phyloP scores from a whole-genome alignment of 331 rosid genomes.

The Malus hybrid region DNA sequence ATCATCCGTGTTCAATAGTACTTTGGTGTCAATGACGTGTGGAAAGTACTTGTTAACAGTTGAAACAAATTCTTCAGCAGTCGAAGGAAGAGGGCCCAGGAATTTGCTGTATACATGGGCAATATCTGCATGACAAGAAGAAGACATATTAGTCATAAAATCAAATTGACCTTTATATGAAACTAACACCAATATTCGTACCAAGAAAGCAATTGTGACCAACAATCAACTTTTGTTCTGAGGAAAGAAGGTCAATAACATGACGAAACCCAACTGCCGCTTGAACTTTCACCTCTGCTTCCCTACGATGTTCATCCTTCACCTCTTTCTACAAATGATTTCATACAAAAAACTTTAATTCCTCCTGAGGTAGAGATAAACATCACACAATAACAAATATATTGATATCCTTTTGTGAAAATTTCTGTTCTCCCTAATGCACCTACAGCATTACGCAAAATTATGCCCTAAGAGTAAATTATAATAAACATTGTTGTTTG shows the following conservation, averaged over 20 bases:
- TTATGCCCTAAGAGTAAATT: conserved; percentile 6
- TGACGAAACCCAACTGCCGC: conserved; percentile 87
- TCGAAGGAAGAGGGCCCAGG: conserved; percentile 73
- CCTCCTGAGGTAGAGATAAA: neutral
- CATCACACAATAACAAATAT: neutral
- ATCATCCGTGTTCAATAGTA: conserved; percentile 48
- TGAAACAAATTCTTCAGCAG: conserved; percentile 68
- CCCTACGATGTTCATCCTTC: conserved; percentile 41
- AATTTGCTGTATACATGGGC: conserved; percentile 78
- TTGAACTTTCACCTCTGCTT: conserved; percentile 53
- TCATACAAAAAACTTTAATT: neutral
- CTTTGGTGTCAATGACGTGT: conserved; percentile 69
- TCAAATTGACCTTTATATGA: conserved; percentile 4
- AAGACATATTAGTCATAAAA: conserved; percentile 23
- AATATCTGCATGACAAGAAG: conserved; percentile 54
- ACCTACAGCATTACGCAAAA: neutral
- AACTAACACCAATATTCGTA: conserved; percentile 20
- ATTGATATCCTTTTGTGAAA: neutral
- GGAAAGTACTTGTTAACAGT: conserved; percentile 71
- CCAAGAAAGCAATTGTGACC: conserved; percentile 95
- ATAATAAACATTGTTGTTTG: neutral
- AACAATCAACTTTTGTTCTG: conserved; percentile 69
- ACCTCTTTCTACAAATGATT: conserved; percentile 57
- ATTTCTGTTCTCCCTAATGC: conserved; percentile 1
- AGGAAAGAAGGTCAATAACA: conserved; percentile 85